Percentiles rank a stretch among this genome's conserved stretches.
Conservation (phyloP, 1,284 basidiomycete genomes). For the Cystobasidium slooffiae region DNA sequence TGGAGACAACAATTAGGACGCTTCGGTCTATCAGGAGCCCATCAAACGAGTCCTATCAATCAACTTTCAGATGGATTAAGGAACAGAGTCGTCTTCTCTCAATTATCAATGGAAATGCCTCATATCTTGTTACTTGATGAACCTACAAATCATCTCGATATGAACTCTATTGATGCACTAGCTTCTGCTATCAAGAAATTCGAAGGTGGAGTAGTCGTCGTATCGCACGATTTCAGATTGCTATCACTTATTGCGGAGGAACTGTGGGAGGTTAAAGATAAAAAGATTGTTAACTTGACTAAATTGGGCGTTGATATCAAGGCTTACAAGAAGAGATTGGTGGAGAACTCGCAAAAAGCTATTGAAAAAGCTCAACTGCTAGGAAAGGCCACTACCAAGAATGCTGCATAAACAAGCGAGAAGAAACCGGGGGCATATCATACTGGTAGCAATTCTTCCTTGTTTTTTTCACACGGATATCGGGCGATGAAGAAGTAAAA, state of each 20-base stretch:
- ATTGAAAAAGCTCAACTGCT: constrained; percentile 44
- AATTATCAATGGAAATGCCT: constrained; percentile 64
- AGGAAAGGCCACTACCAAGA: constrained; percentile 26
- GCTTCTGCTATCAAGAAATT: constrained; percentile 94
- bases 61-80: constrained; percentile 94
- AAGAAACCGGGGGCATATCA: background rate
- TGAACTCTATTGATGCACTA: constrained; percentile 93
- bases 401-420: background rate
- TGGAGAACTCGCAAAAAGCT: constrained; percentile 11
- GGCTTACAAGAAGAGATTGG: constrained; percentile 44
- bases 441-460: background rate
- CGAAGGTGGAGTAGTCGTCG: constrained; percentile 95
- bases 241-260: constrained; percentile 95
- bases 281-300: constrained; percentile 90
- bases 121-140: constrained; percentile 59
- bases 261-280: constrained; percentile 96
- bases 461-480: background rate
- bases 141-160: constrained; percentile 91
- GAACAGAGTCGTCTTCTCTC: constrained; percentile 86
- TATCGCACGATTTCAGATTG: constrained; percentile 84
- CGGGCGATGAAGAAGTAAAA: background rate
- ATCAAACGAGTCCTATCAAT: constrained; percentile 90
- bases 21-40: constrained; percentile 90
- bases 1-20: constrained; percentile 94
- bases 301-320: constrained; percentile 62